Percentiles rank a stretch among this genome's conserved stretches.
These are phyloP conservation scores for Hibiscus trionum DNA, from an alignment of 345 rosid genomes.

Conservation along the genomic window DNA sequence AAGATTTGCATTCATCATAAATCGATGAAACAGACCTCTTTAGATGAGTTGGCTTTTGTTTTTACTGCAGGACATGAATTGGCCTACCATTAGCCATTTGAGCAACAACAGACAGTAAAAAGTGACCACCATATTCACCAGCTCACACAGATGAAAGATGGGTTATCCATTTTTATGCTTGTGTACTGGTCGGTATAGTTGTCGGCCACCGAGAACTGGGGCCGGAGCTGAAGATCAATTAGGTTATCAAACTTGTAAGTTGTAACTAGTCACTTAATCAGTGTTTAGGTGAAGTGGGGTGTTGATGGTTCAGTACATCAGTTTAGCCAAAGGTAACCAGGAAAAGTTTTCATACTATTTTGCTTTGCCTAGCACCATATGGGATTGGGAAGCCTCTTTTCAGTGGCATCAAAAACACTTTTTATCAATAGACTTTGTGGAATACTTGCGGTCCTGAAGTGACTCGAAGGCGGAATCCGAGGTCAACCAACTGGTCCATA, in stretches of 20 bases:
- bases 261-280: neutral
- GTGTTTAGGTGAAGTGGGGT: neutral
- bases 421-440: neutral
- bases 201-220: neutral
- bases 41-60: too few relatives aligned
- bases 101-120: neutral
- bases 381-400: neutral
- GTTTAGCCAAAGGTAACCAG: neutral
- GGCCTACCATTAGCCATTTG: neutral
- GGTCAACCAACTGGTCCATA: neutral
- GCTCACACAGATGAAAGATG: neutral
- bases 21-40: neutral
- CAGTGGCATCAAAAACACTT: neutral
- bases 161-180: neutral
- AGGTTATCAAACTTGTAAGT: neutral
- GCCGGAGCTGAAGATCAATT: neutral
- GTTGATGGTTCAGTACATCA: neutral
- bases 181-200: neutral
- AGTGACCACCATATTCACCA: neutral
- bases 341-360: neutral
- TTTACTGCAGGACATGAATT: neutral
- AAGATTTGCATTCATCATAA: neutral
- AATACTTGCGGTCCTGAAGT: neutral
- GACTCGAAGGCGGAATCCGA: neutral
- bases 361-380: neutral